Base-by-base conservation (phyloP, 2,329 filamentous ascomycete species). In the Verticillium zaregamsianum region DNA sequence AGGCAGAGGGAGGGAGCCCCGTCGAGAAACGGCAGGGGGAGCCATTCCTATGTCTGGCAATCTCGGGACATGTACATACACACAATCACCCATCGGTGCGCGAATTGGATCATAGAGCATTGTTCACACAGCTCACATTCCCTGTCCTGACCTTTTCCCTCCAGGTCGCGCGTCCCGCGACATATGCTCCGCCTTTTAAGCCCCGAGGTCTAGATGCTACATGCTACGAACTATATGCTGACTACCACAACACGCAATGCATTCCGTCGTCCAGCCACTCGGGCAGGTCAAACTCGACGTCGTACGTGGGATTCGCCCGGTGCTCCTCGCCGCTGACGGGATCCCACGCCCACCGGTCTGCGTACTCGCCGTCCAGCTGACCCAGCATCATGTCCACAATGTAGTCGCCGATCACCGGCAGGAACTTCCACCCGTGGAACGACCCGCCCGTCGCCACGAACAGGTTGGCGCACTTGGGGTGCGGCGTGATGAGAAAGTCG, bases 391-490 rank as follows among this genome's bases (percentile, higher is more conserved):
- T 77, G 65, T 84, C 78, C 33, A 78, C 74, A 61, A 86, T 76
- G 70, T 89, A 89, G 62, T 83, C 81, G 3, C 86, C 86, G 65
- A 87, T 82, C 28, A 82, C 82, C 1, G 86, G 86, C 31, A 89
- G 74, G 68, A 89, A 88, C 70, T 89, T 89, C 80, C 83, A 88
- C 33, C 82, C 82, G 68, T 89, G 86, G 65, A 88, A 87, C 14
- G 85, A 88, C 1, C 87, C 86, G 14, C 84, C 86, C 0, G 82
- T 83, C 0, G 86, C 86, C 28, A 90, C 70, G 70, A 82, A 88
- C 15, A 90, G 71, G 62, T 84, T 84, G 45, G 69, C 67, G 62
- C 64, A 85, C 66, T 78, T 72, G 6, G 77, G 71, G 63, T 85
- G 77, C 2, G 84, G 80, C 8, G 80, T 80, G 66, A 89, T 82